Percentiles rank a stretch among this genome's conserved stretches.
Evolutionary conservation across 192 early-diverging fungal species (phyloP).

Genomic region (Coemansia sp.): DNA sequence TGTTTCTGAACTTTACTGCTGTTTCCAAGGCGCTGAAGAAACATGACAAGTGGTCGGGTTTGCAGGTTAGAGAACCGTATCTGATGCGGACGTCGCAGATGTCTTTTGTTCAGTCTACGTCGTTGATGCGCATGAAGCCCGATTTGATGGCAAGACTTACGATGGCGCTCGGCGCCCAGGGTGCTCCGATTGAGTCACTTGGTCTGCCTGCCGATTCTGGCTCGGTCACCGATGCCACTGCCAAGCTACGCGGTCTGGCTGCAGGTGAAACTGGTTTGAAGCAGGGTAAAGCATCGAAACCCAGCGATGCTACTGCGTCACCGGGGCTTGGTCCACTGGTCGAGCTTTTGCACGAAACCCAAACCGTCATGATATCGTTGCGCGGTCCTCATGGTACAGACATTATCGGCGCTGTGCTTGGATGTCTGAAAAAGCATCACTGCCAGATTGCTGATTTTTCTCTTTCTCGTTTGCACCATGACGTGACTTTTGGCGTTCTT

Average conservation of each 20-base stretch:
- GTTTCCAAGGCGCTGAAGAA: conserved; percentile 88
- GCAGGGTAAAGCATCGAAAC: background rate
- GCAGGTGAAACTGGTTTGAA: background rate
- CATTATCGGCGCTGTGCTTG: conserved; percentile 81
- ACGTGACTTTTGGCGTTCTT: conserved; percentile 92
- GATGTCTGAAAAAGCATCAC: conserved; percentile 68
- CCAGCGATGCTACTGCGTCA: background rate
- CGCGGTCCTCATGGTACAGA: conserved; percentile 89
- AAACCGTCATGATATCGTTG: conserved; percentile 79
- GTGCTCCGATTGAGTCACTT: conserved; percentile 32
- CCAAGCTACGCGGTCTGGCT: conserved; percentile 18
- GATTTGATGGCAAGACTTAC: conserved; percentile 66
- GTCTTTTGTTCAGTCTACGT: conserved; percentile 68
- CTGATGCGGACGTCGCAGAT: conserved; percentile 65
- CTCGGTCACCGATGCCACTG: conserved; percentile 20
- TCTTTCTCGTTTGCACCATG: conserved; percentile 85
- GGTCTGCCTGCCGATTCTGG: conserved; percentile 10
- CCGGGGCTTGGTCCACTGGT: conserved; percentile 37
- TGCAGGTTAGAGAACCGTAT: conserved; percentile 71
- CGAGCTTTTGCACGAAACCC: conserved; percentile 49
- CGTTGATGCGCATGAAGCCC: conserved; percentile 66
- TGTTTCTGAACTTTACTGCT: conserved; percentile 84
- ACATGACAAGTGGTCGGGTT: conserved; percentile 79
- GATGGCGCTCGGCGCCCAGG: conserved; percentile 33
- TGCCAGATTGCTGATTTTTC: conserved; percentile 86